Evolutionary conservation across 208 protist genomes (phyloP).

Genomic region (Trypanosoma avium): DNA sequence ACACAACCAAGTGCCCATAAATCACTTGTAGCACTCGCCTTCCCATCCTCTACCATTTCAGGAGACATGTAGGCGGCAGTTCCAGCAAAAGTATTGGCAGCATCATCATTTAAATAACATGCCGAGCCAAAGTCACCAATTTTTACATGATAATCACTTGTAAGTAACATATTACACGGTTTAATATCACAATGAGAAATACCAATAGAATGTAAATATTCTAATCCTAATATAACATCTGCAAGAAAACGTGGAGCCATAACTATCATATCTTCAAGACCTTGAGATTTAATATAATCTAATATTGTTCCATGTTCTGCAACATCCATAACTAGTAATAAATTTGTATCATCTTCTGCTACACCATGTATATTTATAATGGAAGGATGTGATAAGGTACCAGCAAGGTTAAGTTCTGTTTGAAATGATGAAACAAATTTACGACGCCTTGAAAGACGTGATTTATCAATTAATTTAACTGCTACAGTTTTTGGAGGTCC

Average conservation of each 20-base stretch:
- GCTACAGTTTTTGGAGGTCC: conserved; percentile 42
- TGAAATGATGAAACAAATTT: conserved; percentile 51
- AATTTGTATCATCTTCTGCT: conserved; percentile 44
- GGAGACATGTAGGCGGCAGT: conserved; percentile 82
- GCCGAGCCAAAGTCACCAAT: conserved; percentile 87
- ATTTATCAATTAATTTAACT: conserved; percentile 72
- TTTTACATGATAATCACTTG: conserved; percentile 61
- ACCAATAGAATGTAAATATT: conserved; percentile 67
- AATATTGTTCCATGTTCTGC: conserved; percentile 69
- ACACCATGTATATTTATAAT: conserved; percentile 72
- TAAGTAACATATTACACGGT: conserved; percentile 82
- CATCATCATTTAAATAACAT: conserved; percentile 39
- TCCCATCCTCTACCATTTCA: conserved; percentile 55
- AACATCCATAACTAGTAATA: conserved; percentile 82
- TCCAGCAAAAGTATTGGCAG: conserved; percentile 60
- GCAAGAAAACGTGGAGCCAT: conserved; percentile 79
- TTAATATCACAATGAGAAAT: conserved; percentile 88
- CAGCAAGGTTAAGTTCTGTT: conserved; percentile 66
- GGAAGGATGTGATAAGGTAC: conserved; percentile 61
- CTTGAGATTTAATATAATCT: conserved; percentile 53
- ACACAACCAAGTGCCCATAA: conserved; percentile 87
- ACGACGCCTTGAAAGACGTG: conserved; percentile 35
- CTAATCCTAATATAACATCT: conserved; percentile 75
- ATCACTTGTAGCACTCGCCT: conserved; percentile 68
- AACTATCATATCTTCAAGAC: conserved; percentile 41